Evolutionary conservation across 2,329 filamentous ascomycete genomes (phyloP).

Genomic region (Pseudogymnoascus sp.): DNA sequence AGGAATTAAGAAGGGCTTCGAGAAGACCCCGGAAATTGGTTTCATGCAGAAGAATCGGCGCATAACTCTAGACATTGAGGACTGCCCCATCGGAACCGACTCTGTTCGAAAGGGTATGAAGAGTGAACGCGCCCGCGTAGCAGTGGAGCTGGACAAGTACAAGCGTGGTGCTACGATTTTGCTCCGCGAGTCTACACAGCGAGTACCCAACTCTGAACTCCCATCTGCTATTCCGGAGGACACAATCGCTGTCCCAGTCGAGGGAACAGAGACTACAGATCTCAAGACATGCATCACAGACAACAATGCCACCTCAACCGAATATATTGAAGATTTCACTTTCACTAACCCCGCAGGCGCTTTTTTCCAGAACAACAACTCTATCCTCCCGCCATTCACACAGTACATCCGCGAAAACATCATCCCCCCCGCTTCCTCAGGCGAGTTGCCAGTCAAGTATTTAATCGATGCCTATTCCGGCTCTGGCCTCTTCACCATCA

Average conservation of each 20-base stretch:
- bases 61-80: slow-evolving; percentile 85
- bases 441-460: slow-evolving; percentile 55
- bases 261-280: slow-evolving; percentile 44
- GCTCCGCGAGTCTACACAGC: slow-evolving; percentile 73
- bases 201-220: slow-evolving; percentile 45
- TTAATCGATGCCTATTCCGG: slow-evolving; percentile 97
- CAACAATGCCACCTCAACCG: slow-evolving; percentile 71
- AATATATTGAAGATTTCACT: slow-evolving; percentile 77
- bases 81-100: slow-evolving; percentile 90
- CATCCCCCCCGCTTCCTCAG: slow-evolving; percentile 42
- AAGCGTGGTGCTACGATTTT: slow-evolving; percentile 79
- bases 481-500: slow-evolving; percentile 94
- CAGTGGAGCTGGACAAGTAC: slow-evolving; percentile 62
- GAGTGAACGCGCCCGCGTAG: slow-evolving; percentile 69
- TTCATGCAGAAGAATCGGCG: slow-evolving; percentile 83
- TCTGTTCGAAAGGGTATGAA: slow-evolving; percentile 74
- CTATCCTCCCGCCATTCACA: slow-evolving; percentile 81
- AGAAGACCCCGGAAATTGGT: slow-evolving; percentile 69
- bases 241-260: slow-evolving; percentile 17
- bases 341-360: slow-evolving; percentile 89
- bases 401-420: slow-evolving; percentile 77
- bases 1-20: slow-evolving; percentile 49
- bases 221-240: slow-evolving; percentile 15
- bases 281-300: slow-evolving; percentile 86
- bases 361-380: slow-evolving; percentile 99